A percentile compares a stretch with the other conserved stretches of the same genome.
These are phyloP conservation scores for Metarhizium guizhouense DNA, from an alignment of 2,329 filamentous ascomycete genomes.

Conservation along the genomic window DNA sequence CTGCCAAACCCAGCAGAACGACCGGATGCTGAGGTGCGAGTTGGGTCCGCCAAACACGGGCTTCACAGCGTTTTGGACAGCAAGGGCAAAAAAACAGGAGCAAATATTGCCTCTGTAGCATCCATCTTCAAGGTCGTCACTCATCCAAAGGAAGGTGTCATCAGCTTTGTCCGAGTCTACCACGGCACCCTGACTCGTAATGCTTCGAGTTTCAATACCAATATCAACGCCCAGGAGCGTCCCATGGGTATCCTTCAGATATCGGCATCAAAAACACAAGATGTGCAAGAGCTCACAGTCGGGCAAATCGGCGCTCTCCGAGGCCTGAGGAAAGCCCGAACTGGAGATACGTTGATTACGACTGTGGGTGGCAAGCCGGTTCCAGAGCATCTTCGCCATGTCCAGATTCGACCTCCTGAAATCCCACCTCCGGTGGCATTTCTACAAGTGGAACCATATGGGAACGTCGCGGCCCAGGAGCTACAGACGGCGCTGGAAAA, in stretches of 20 bases:
- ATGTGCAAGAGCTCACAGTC: conserved; percentile 68
- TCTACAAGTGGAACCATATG: conserved; percentile 78
- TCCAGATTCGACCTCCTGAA: conserved; percentile 80
- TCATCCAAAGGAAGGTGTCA: conserved; percentile 73
- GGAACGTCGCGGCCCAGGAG: conserved; percentile 68
- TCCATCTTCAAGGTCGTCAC: conserved; percentile 94
- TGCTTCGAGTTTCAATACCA: conserved; percentile 76
- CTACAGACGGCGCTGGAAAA: conserved; percentile 69
- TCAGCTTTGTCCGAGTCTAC: conserved; percentile 90
- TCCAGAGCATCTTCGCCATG: conserved; percentile 56
- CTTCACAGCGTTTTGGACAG: conserved; percentile 28
- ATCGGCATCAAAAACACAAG: conserved; percentile 78
- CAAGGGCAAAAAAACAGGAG: conserved; percentile 26
- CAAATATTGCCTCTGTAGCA: conserved; percentile 38
- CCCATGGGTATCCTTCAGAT: conserved; percentile 79
- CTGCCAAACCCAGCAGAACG: conserved; percentile 75
- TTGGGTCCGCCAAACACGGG: conserved; percentile 43
- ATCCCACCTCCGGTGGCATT: conserved; percentile 95
- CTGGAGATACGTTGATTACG: conserved; percentile 82
- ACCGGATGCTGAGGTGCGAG: conserved; percentile 67
- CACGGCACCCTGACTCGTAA: conserved; percentile 71
- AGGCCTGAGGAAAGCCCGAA: conserved; percentile 83
- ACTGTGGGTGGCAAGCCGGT: conserved; percentile 55
- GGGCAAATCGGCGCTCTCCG: conserved; percentile 93
- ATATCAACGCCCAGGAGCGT: conserved; percentile 67